These are phyloP conservation scores for Xylaria scruposa DNA, from an alignment of 495 filamentous ascomycete species.

Conservation along the genomic window DNA sequence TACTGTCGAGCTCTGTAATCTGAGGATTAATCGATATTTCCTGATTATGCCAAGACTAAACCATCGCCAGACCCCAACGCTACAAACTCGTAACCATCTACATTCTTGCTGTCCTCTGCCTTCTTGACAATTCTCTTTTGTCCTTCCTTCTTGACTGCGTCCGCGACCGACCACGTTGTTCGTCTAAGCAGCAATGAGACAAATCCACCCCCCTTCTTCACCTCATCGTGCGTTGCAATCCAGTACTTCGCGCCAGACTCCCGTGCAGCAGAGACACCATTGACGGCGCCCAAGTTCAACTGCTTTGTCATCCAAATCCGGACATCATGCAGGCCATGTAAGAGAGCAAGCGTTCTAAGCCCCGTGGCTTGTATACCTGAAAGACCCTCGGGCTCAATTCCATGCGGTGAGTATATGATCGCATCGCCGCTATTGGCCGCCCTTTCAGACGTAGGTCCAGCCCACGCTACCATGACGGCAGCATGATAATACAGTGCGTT, in stretches of 20 bases:
- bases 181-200: constrained; percentile 56
- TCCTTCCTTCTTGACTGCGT: constrained; percentile 51
- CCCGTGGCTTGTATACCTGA: constrained; percentile 39
- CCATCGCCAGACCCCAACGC: constrained; percentile 47
- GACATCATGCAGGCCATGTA: constrained; percentile 64
- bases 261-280: constrained; percentile 57
- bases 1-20: not conserved
- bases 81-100: constrained; percentile 33
- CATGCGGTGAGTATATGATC: constrained; percentile 65
- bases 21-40: not conserved
- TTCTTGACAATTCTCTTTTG: constrained; percentile 34
- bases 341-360: constrained; percentile 54
- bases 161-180: constrained; percentile 49
- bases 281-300: constrained; percentile 62
- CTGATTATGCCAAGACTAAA: constrained; percentile 37
- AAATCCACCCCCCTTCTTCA: constrained; percentile 59
- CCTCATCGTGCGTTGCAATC: constrained; percentile 65
- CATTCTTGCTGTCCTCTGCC: not conserved
- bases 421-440: constrained; percentile 44
- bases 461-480: constrained; percentile 58
- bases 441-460: constrained; percentile 13
- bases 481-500: constrained; percentile 60
- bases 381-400: constrained; percentile 51
- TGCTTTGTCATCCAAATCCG: constrained; percentile 51
- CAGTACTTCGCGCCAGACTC: constrained; percentile 59